Evolutionary conservation across 495 filamentous ascomycete genomes (phyloP), one percentile per base, ranked within the genome.

Genomic region (Aspergillus avenaceus): DNA sequence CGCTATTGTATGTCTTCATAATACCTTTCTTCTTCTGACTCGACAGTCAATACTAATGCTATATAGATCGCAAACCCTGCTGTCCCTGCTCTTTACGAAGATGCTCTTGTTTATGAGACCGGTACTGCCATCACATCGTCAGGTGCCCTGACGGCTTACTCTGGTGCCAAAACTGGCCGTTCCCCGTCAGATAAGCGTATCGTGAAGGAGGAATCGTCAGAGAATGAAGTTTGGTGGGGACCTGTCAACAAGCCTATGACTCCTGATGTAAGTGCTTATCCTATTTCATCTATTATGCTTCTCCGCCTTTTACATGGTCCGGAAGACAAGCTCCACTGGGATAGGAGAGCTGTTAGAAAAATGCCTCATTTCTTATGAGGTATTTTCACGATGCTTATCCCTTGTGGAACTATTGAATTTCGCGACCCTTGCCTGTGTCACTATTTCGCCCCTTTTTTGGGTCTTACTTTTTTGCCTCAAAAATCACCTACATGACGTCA

Each of bases 231-330:
- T 63, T 98, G 93, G 93, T 97, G 90, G 85, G 92, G 88, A 56
- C 93, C 93, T 34, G 93, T 98, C 56, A 98, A 98, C 79, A 97
- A 96, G 83, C 88, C 93, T 47, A 98, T 98, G 93, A 84, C 83
- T 54, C 88, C 91, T 59, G 92, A 97, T 75, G 93, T 98, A 84
- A 84, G 91, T 81, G 37, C 12, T 26, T 18, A 19, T 46, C 27
- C 8, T 45, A 2, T 9, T 44, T 12, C 38, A 45, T 49, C 18
- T 37, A 49, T 58, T 29, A 16, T 34, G 23, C 48, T 26, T 23
- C 22, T 47, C 19, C 32, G 46, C 52, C 50, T 56, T 59, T 62
- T 59, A 54, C 60, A 54, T 55, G 58, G 27, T 43, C 37, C 36
- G 41, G 43, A 13, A 36, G 43, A 60, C 66, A 71, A 71, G 70